Conservation (phyloP, 1,139 yeast genomes). For the Arxiozyma telluris region DNA sequence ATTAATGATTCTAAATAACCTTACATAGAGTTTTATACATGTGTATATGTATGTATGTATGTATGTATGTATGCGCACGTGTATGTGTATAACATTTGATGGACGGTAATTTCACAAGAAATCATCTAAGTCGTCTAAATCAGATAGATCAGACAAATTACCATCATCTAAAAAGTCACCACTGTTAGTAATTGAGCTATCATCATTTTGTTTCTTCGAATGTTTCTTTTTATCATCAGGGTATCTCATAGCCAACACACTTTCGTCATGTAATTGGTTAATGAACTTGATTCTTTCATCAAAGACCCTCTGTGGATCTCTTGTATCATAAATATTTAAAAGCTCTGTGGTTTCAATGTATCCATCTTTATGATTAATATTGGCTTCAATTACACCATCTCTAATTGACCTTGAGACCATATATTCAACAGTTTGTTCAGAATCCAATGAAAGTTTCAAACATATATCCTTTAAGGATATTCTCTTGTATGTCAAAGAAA, state of each 20-base stretch:
- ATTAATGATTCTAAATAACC: background rate
- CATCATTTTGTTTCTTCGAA: constrained; percentile 12
- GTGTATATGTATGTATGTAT: background rate
- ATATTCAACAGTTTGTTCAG: constrained; percentile 94
- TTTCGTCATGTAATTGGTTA: constrained; percentile 80
- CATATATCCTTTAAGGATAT: constrained; percentile 88
- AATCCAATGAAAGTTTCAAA: constrained; percentile 80
- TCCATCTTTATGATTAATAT: constrained; percentile 83
- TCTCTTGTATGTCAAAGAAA: constrained; percentile 82
- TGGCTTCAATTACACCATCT: constrained; percentile 96
- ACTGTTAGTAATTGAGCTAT: constrained; percentile 13
- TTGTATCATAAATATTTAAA: constrained; percentile 78
- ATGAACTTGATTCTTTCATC: constrained; percentile 93
- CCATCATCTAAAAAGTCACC: constrained; percentile 27
- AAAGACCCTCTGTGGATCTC: constrained; percentile 77
- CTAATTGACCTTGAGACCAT: constrained; percentile 94
- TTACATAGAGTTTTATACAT: background rate
- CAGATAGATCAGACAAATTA: constrained; percentile 30
- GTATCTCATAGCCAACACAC: constrained; percentile 92
- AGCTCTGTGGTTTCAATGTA: constrained; percentile 86
- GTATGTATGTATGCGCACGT: background rate
- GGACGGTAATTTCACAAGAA: background rate
- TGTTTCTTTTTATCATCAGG: constrained; percentile 37
- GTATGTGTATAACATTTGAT: background rate
- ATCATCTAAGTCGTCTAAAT: constrained; percentile 28